Evolutionary conservation across 306 rosid species (phyloP).

Genomic region (Cicer cuneatum): DNA sequence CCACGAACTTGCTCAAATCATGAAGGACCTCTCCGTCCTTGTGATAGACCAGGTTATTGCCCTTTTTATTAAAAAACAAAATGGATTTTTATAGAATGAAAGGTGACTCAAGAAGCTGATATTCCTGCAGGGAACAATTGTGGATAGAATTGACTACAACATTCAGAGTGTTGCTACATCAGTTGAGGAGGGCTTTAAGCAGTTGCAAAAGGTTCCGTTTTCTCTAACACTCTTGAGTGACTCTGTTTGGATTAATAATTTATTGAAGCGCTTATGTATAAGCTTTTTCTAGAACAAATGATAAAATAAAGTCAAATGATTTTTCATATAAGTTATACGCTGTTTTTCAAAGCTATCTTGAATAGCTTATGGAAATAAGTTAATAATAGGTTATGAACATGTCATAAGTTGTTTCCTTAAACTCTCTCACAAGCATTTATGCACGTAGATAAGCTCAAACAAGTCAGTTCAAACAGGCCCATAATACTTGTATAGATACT

Average conservation of each 20-base stretch:
- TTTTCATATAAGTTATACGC: too few relatives aligned
- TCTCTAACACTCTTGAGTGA: not conserved
- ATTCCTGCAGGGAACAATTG: constrained; percentile 77
- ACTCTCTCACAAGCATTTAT: too few relatives aligned
- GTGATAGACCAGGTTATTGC: constrained; percentile 78
- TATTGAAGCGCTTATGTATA: too few relatives aligned
- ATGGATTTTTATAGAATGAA: constrained; percentile 37
- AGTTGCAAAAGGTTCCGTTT: constrained; percentile 70
- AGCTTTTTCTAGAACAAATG: too few relatives aligned
- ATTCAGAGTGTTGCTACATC: constrained; percentile 71
- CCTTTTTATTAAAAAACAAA: constrained; percentile 9
- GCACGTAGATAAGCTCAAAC: too few relatives aligned
- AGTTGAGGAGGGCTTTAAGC: constrained; percentile 75
- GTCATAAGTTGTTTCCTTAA: too few relatives aligned
- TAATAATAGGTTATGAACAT: too few relatives aligned
- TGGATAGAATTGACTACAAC: constrained; percentile 85
- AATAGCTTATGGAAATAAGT: too few relatives aligned
- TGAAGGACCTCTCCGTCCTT: constrained; percentile 83
- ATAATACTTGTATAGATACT: not conserved
- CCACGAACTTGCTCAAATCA: constrained; percentile 79
- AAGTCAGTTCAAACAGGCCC: too few relatives aligned
- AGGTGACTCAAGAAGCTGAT: constrained; percentile 47
- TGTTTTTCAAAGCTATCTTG: too few relatives aligned
- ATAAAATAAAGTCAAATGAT: too few relatives aligned
- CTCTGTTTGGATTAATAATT: too few relatives aligned